Evolutionary conservation across 202 grass and related monocot species (phyloP), one percentile per base, ranked within the genome.

Genomic region (Musa balbisiana): DNA sequence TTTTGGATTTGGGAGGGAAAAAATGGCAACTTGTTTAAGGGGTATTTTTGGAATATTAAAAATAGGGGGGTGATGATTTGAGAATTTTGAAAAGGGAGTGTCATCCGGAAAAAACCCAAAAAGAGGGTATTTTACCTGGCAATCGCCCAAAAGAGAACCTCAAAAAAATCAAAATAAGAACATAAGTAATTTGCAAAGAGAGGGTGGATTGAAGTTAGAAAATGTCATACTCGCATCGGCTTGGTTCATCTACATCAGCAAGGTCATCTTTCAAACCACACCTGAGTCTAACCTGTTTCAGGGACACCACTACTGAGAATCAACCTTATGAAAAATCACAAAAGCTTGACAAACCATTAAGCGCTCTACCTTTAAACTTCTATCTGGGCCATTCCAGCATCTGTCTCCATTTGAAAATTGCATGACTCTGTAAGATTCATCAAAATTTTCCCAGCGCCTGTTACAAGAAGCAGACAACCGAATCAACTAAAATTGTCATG

Each of bases 371-470:
- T 89, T 98, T 8, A 98, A 55, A 82, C 91, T 94, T 88, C 95
- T 74, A 80, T 98, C 83, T 49, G 95, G 95, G 27, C 95, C 95
- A 80, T 94, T 98, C 95, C 95, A 98, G 82, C 95, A 98, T 56
- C 11, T 87, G 77, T 98, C 91, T 80, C 95, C 95, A 53, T 84
- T 94, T 51, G 89, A 82, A 68, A 98, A 98, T 71, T 73, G 77
- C 95, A 98, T 87, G 66, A 90, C 23, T 79, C 91, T 80, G 67
- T 94, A 90, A 0, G 88, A 92, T 60, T 98, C 91, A 71, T 94
- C 95, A 81, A 98, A 98, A 74, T 94, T 98, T 68, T 94, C 95
- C 95, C 95, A 98, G 12, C 81, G 87, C 85, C 95, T 94, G 72
- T 76, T 71, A 72, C 10, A 66, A n/a, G 29, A 78, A 63, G 13